Evolutionary conservation across 768 basidiomycete species (phyloP).

Genomic region (Termitomyces sp.): DNA sequence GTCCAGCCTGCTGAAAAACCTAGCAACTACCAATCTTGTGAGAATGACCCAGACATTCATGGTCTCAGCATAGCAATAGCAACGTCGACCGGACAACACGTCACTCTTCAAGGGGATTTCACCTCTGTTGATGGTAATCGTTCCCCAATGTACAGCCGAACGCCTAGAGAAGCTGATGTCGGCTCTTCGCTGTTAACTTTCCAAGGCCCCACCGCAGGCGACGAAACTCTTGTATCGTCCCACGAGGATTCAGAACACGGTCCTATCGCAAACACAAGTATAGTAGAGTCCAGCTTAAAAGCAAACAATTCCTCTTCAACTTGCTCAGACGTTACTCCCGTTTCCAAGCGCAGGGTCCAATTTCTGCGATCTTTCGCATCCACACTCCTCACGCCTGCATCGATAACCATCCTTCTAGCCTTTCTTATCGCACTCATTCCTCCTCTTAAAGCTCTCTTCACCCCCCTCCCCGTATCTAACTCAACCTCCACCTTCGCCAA

Average conservation of each 20-base stretch:
- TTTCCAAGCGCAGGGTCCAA: neutral
- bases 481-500: slow-evolving; percentile 15
- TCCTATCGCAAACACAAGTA: neutral
- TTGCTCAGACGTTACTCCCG: neutral
- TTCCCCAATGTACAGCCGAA: slow-evolving; percentile 8
- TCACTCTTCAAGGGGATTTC: slow-evolving; percentile 20
- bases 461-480: slow-evolving; percentile 24
- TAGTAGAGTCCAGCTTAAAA: neutral
- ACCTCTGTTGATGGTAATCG: slow-evolving; percentile 13
- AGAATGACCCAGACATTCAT: neutral
- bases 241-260: neutral
- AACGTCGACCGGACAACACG: slow-evolving; percentile 11
- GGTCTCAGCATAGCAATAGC: neutral
- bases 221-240: neutral
- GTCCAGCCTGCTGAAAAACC: neutral
- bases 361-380: slow-evolving; percentile 17
- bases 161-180: slow-evolving; percentile 9
- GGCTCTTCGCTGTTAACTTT: slow-evolving; percentile 1
- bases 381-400: slow-evolving; percentile 36
- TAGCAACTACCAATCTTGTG: neutral
- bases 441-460: slow-evolving; percentile 49
- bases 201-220: slow-evolving; percentile 10
- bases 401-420: slow-evolving; percentile 39
- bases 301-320: neutral
- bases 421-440: slow-evolving; percentile 46